phyloP scores from a whole-genome alignment of 176 grass and related monocot genomes.

The Aegilops bicornis region DNA sequence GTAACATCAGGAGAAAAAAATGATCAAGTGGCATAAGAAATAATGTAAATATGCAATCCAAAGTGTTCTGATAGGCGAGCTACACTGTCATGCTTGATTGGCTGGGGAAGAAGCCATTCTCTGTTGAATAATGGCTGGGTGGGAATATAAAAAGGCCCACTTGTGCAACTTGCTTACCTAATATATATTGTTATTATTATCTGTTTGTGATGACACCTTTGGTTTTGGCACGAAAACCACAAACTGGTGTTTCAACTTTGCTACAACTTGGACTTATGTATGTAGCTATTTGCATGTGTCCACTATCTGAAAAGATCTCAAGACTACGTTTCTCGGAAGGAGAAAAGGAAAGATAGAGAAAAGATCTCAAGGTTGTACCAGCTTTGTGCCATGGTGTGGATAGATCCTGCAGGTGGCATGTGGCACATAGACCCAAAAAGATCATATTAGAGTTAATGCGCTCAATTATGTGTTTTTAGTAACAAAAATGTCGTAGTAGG shows the following conservation, averaged over 20 bases:
- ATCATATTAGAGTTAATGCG: conserved; percentile 35
- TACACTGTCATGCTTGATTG: conserved; percentile 40
- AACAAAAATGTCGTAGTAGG: conserved; percentile 31
- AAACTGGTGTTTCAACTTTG: conserved; percentile 38
- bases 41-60: conserved; percentile 38
- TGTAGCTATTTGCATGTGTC: conserved; percentile 42
- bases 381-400: conserved; percentile 28
- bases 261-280: conserved; percentile 43
- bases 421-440: conserved; percentile 26
- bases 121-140: conserved; percentile 36
- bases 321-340: neutral
- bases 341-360: conserved; percentile 2
- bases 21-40: conserved; percentile 40
- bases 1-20: conserved; percentile 11
- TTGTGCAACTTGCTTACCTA: conserved; percentile 66
- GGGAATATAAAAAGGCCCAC: conserved; percentile 42
- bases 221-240: conserved; percentile 42
- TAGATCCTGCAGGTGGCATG: conserved; percentile 33
- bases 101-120: conserved; percentile 34
- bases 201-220: conserved; percentile 38
- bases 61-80: conserved; percentile 41
- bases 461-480: conserved; percentile 43
- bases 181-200: conserved; percentile 51
- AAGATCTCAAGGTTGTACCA: conserved; percentile 28
- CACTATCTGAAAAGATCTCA: conserved; percentile 37